Evolutionary conservation across 2,329 filamentous ascomycete genomes (phyloP), one percentile per base, ranked within the genome.

Genomic region (Tolypocladium paradoxum): DNA sequence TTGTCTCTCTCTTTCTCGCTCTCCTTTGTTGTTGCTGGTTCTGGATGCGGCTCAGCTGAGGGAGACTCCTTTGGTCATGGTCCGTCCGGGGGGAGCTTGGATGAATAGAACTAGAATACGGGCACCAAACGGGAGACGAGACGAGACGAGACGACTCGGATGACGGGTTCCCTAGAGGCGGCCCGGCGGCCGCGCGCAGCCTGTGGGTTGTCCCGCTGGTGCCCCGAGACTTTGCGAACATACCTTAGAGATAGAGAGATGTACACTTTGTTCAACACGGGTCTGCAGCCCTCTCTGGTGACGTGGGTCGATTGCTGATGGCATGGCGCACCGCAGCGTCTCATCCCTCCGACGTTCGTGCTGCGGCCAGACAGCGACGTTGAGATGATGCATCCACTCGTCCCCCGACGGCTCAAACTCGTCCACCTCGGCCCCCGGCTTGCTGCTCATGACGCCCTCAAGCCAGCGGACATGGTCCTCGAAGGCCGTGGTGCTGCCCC

Each of bases 391-490:
- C 20, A 2, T 16, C 50, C 49, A 20, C 18, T 8, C 34, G 8
- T 20, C 20, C 29, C 24, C 58, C 56, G 40, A 45, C 24, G 24
- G 40, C 34, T 60, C 53, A 50, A 57, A 64, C 3, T 59, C 59
- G 11, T 55, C 55, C 7, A 61, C 54, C 18, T 61, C 47, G 8
- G 50, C 54, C 16, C 57, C 65, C 18, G 59, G 54, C 22, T 57
- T 55, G 51, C 58, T 61, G 62, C 57, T 67, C 70, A 76, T 74
- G 49, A 62, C 57, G 4, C 49, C 49, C 57, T 65, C 64, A 27
- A 76, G 62, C 73, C 73, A 76, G 9, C 52, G 53, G 4, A 71
- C 61, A 53, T 76, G 76, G n/a, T 64, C 64, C 53, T 71, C 69
- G 47, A 74, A 73, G 37, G 72, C 73, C 2, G 61, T 66, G 12